These are phyloP conservation scores for Silene vulgaris DNA, from an alignment of 179 eudicot genomes.

Conservation along the genomic window DNA sequence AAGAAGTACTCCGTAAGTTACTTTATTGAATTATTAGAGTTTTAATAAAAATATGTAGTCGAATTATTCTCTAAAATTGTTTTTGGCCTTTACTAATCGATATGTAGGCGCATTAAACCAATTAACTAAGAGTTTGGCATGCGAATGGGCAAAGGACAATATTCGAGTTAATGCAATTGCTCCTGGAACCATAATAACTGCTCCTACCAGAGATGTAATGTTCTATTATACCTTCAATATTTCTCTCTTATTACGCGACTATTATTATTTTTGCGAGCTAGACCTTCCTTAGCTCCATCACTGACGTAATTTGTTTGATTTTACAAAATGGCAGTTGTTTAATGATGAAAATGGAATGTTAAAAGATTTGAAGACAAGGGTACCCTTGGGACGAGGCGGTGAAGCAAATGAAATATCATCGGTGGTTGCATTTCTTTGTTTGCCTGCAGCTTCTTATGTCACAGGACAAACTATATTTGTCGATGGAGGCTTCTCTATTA, in stretches of 20 bases:
- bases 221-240: neutral
- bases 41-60: too few relatives aligned
- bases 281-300: too few relatives aligned
- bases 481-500: conserved; percentile 23
- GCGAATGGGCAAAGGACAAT: conserved; percentile 36
- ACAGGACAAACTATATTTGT: conserved; percentile 26
- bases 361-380: conserved; percentile 4
- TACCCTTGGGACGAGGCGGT: conserved; percentile 20
- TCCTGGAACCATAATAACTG: conserved; percentile 8
- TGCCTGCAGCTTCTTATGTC: conserved; percentile 24
- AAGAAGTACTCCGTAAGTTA: too few relatives aligned
- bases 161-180: conserved; percentile 22
- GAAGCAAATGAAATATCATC: conserved; percentile 18
- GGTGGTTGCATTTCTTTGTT: conserved; percentile 23
- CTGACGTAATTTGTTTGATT: too few relatives aligned
- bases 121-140: conserved; percentile 24
- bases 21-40: too few relatives aligned
- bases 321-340: neutral
- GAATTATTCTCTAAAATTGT: too few relatives aligned
- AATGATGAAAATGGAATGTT: neutral
- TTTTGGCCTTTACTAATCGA: too few relatives aligned
- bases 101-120: conserved; percentile 23
- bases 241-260: too few relatives aligned
- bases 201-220: neutral
- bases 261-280: too few relatives aligned